Percentiles rank a stretch among this genome's conserved stretches.
Conservation (phyloP, 805 yeast species). For the Yarrowia deformans region DNA sequence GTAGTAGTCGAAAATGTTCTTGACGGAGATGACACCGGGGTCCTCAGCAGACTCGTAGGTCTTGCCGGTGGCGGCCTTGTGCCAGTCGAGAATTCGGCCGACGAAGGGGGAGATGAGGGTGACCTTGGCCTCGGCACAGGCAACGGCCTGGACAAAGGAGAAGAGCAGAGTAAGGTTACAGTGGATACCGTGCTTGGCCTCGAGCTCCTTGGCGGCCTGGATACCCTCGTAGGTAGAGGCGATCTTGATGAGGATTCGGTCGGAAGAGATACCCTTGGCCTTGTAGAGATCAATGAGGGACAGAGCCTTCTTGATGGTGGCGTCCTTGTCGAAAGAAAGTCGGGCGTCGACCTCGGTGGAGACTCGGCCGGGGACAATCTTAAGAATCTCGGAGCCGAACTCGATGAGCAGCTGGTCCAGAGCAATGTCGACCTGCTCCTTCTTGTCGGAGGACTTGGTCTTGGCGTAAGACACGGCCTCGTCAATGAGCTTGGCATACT, state of each 20-base stretch:
- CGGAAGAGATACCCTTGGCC: slow-evolving; percentile 83
- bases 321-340: slow-evolving; percentile 93
- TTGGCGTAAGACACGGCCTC: slow-evolving; percentile 88
- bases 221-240: slow-evolving; percentile 99
- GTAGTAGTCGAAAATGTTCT: slow-evolving; percentile 92
- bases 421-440: slow-evolving; percentile 77
- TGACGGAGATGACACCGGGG: slow-evolving; percentile 96
- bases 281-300: slow-evolving; percentile 88
- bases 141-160: slow-evolving; percentile 97
- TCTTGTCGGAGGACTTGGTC: slow-evolving; percentile 53
- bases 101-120: slow-evolving; percentile 98
- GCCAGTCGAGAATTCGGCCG: slow-evolving; percentile 99
- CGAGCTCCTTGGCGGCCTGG: slow-evolving; percentile 96
- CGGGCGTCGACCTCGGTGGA: slow-evolving; percentile 99
- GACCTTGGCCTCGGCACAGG: slow-evolving; percentile 96
- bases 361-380: slow-evolving; percentile 98
- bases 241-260: slow-evolving; percentile 90
- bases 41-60: slow-evolving; percentile 79
- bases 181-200: slow-evolving; percentile 88
- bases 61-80: slow-evolving; percentile 92
- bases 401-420: slow-evolving; percentile 93
- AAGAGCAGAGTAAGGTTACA: slow-evolving; percentile 93
- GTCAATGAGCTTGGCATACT: slow-evolving; percentile 88
- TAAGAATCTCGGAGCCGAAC: slow-evolving; percentile 91
- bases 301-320: slow-evolving; percentile 91